Percentiles rank a stretch among this genome's conserved stretches.
Evolutionary conservation across 345 rosid genomes (phyloP).

Genomic region (Heritiera littoralis): DNA sequence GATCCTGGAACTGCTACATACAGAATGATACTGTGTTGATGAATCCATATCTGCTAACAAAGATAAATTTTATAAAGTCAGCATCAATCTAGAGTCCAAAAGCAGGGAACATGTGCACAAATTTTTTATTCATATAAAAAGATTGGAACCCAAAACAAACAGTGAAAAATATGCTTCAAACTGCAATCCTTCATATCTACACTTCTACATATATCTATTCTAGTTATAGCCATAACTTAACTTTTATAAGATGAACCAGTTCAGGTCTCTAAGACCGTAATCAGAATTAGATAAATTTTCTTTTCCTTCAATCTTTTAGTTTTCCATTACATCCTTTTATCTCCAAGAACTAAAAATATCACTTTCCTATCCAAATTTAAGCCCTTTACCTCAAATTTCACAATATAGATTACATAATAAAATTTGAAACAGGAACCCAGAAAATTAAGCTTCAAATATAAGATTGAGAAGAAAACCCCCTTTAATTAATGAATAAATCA

Average conservation of each 20-base stretch:
- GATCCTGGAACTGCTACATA: conserved; percentile 64
- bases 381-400: neutral
- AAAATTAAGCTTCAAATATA: neutral
- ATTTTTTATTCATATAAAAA: neutral
- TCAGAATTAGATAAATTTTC: neutral
- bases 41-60: conserved; percentile 41
- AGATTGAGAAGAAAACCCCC: neutral
- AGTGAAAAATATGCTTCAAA: neutral
- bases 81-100: neutral
- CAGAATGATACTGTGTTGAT: conserved; percentile 43
- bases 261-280: neutral
- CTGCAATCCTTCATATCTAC: neutral
- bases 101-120: neutral
- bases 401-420: neutral
- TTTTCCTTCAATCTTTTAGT: neutral
- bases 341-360: neutral
- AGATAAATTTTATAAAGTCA: conserved; percentile 8
- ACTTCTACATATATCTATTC: neutral
- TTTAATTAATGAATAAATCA: neutral
- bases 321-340: neutral
- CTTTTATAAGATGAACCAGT: neutral
- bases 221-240: neutral
- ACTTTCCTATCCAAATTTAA: neutral
- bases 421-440: conserved; percentile 2
- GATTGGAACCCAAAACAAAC: neutral